These are phyloP conservation scores for Tulasnella sp. DNA, from an alignment of 768 basidiomycete genomes.

Conservation along the genomic window DNA sequence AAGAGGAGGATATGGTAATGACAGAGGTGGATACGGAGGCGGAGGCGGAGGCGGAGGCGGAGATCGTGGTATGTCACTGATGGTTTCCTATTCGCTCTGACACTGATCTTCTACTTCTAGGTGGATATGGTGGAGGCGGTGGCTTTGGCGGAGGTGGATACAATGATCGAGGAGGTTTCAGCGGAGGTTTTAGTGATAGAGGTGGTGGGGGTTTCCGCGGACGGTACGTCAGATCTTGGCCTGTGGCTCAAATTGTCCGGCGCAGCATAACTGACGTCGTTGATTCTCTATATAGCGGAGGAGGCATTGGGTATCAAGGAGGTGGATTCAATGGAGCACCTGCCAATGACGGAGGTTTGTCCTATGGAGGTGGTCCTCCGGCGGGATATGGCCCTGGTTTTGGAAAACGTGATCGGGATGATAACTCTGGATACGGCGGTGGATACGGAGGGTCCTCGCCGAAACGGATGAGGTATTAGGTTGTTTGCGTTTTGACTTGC, in stretches of 20 bases:
- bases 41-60: constrained; percentile 17
- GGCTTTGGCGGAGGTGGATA: constrained; percentile 19
- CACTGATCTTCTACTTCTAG: constrained; percentile 26
- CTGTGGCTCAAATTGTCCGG: constrained; percentile 2
- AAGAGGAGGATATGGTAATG: constrained; percentile 5
- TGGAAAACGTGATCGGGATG: constrained; percentile 20
- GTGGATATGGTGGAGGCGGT: constrained; percentile 22
- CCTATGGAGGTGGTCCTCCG: constrained; percentile 8
- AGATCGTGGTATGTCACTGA: not conserved
- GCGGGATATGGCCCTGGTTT: constrained; percentile 14
- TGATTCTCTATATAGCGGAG: constrained; percentile 48
- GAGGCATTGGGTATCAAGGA: constrained; percentile 58
- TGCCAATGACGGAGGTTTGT: constrained; percentile 27
- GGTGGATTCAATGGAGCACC: constrained; percentile 39
- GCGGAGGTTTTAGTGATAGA: constrained; percentile 24
- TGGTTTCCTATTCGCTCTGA: constrained; percentile 18
- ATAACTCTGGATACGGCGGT: constrained; percentile 37
- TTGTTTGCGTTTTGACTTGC: not conserved
- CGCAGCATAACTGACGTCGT: constrained; percentile 17
- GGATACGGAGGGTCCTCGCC: constrained; percentile 51
- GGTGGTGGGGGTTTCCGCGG: constrained; percentile 37
- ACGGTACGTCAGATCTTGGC: constrained; percentile 36
- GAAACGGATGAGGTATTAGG: constrained; percentile 50
- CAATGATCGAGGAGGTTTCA: constrained; percentile 24
- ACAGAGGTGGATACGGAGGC: constrained; percentile 14